Conservation (phyloP, 176 grass and related monocot genomes). For the Carex kokanica region DNA sequence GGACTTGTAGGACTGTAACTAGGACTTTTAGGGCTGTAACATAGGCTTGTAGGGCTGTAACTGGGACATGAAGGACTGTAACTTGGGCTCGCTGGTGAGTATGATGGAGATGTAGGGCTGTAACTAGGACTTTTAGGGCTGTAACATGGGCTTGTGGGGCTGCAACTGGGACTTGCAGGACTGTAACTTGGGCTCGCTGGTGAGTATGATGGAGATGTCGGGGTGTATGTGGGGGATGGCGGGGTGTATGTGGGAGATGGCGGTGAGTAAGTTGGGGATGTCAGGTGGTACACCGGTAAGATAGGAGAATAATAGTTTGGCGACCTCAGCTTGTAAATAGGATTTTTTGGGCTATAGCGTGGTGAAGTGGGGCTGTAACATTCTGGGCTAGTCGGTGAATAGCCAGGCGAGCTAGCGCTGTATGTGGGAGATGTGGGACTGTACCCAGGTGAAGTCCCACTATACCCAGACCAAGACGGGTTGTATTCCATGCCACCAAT, state of each 20-base stretch:
- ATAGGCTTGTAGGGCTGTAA: too few species aligned
- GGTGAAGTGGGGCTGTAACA: constrained; percentile 50
- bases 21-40: too few species aligned
- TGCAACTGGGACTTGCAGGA: too few species aligned
- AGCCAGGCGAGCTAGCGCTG: constrained; percentile 64
- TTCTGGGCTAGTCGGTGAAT: constrained; percentile 59
- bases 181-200: background rate
- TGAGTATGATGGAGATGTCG: background rate
- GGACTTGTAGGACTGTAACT: too few species aligned
- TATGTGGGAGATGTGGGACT: constrained; percentile 52
- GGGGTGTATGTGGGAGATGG: constrained; percentile 7
- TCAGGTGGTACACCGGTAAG: constrained; percentile 4
- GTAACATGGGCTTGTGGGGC: too few species aligned
- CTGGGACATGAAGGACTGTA: too few species aligned
- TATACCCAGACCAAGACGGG: constrained; percentile 49
- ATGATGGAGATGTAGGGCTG: constrained; percentile 1
- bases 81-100: background rate
- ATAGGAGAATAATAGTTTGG: constrained; percentile 41
- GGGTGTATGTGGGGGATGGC: background rate
- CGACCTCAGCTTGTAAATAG: constrained; percentile 47
- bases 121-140: too few species aligned
- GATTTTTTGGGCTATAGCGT: constrained; percentile 44
- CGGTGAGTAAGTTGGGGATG: constrained; percentile 4
- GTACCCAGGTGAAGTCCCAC: constrained; percentile 60
- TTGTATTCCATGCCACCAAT: constrained; percentile 74